Conservation (phyloP, 371 early-diverging fungal species). For the Haplosporangium sp. region DNA sequence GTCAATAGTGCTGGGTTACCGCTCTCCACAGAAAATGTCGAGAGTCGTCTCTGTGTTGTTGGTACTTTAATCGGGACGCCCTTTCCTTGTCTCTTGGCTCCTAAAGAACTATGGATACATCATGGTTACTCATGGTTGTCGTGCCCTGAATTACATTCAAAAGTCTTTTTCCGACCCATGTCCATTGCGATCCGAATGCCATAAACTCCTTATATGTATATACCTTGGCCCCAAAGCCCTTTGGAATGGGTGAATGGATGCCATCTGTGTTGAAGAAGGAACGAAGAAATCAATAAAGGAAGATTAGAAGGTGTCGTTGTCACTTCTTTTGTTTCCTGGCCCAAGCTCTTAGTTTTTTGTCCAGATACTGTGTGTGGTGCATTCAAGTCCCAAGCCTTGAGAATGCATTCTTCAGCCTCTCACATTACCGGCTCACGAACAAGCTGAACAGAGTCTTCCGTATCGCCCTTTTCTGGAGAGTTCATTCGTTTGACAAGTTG, state of each 20-base stretch:
- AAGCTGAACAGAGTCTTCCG: slow-evolving; percentile 20
- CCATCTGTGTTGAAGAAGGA: not conserved
- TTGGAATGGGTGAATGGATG: slow-evolving; percentile 5
- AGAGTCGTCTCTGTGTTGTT: slow-evolving; percentile 16
- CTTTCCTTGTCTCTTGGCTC: slow-evolving; percentile 11
- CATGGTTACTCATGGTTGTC: not conserved
- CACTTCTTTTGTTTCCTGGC: too few species aligned
- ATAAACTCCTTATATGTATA: too few species aligned
- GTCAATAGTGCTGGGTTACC: slow-evolving; percentile 25
- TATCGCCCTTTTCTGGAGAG: slow-evolving; percentile 9
- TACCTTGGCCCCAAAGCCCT: slow-evolving; percentile 2
- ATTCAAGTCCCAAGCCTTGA: not conserved
- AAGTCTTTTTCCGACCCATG: too few species aligned
- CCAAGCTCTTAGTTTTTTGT: not conserved
- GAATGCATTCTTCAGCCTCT: not conserved
- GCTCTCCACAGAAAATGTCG: slow-evolving; percentile 3
- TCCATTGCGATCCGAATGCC: too few species aligned
- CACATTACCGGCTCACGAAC: slow-evolving; percentile 19
- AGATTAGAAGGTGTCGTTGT: not conserved
- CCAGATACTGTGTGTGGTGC: not conserved
- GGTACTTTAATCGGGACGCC: slow-evolving; percentile 43
- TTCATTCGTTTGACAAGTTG: slow-evolving; percentile 8
- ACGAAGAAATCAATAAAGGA: not conserved
- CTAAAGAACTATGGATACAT: not conserved
- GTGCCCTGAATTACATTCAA: not conserved